Percentiles rank a stretch among this genome's conserved stretches.
phyloP scores from a whole-genome alignment of 805 yeast genomes.

The Sugiyamaella mastotermitis region DNA sequence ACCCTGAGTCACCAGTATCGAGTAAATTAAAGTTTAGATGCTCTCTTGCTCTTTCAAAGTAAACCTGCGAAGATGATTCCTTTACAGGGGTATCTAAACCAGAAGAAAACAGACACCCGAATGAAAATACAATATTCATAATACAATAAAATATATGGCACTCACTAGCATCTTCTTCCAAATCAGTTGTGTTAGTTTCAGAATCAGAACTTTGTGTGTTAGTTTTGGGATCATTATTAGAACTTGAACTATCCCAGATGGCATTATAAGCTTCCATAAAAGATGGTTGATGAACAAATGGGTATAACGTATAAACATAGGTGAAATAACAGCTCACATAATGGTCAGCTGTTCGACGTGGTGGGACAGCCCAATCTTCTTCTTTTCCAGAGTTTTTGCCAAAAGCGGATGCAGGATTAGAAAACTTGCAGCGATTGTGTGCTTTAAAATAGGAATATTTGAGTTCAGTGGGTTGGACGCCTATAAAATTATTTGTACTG shows the following conservation, averaged over 20 bases:
- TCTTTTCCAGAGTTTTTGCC: not conserved
- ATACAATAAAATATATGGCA: conserved; percentile 24
- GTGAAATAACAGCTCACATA: conserved; percentile 23
- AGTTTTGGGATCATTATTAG: conserved; percentile 4
- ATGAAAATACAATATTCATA: conserved; percentile 25
- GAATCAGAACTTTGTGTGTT: not conserved
- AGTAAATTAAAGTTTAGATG: conserved; percentile 21
- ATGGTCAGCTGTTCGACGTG: conserved; percentile 22
- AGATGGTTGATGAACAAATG: conserved; percentile 25
- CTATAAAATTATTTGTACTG: not conserved
- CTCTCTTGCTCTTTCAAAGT: conserved; percentile 23
- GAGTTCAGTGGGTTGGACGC: not conserved
- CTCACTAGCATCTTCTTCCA: conserved; percentile 9
- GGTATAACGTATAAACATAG: conserved; percentile 24
- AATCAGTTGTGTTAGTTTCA: too few species aligned
- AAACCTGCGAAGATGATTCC: conserved; percentile 14
- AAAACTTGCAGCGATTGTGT: too few species aligned
- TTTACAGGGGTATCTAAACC: conserved; percentile 9
- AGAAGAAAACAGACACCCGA: conserved; percentile 23
- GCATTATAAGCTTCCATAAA: conserved; percentile 23
- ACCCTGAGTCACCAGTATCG: conserved; percentile 20
- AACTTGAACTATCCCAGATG: conserved; percentile 16
- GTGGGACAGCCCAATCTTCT: conserved; percentile 19
- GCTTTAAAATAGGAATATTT: not conserved
- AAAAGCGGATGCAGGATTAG: not conserved